Percentiles rank a stretch among this genome's conserved stretches.
Evolutionary conservation across 352 stramenopile species (phyloP).

Genomic region (Phytophthora kernoviae): DNA sequence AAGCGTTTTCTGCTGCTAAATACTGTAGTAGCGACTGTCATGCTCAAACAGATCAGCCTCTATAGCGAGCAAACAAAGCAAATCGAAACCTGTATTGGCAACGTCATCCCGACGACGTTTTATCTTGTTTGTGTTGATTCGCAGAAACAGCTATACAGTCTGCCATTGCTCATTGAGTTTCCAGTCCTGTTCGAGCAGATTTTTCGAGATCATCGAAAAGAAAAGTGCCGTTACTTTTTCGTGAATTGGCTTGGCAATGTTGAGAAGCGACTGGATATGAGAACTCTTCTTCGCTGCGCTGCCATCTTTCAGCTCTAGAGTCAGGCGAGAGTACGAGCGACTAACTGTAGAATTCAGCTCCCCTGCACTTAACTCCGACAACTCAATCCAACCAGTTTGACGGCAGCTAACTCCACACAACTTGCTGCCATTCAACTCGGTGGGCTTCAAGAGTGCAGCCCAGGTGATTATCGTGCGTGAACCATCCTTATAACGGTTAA

Average conservation of each 20-base stretch:
- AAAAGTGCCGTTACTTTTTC: conserved; percentile 17
- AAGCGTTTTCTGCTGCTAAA: too few species aligned
- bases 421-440: conserved; percentile 23
- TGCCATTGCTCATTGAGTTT: conserved; percentile 11
- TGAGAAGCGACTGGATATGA: conserved; percentile 26
- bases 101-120: too few species aligned
- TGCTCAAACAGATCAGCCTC: too few species aligned
- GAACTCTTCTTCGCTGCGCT: conserved; percentile 19
- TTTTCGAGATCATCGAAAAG: conserved; percentile 26
- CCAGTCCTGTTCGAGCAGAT: conserved; percentile 37
- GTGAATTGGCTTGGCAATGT: conserved; percentile 29
- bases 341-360: conserved; percentile 20
- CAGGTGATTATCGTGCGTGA: conserved; percentile 36
- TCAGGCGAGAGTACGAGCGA: conserved; percentile 43
- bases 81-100: too few species aligned
- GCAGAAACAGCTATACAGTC: too few species aligned
- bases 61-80: too few species aligned
- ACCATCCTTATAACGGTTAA: conserved; percentile 34
- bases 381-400: conserved; percentile 24
- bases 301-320: conserved; percentile 34
- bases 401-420: conserved; percentile 23
- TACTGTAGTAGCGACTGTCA: too few species aligned
- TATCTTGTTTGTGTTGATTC: too few species aligned
- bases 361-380: neutral
- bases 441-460: conserved; percentile 33